Percentiles rank a stretch among this genome's conserved stretches.
phyloP scores from a whole-genome alignment of 139 green algal genomes.

The Tetradesmus lagerheimii region DNA sequence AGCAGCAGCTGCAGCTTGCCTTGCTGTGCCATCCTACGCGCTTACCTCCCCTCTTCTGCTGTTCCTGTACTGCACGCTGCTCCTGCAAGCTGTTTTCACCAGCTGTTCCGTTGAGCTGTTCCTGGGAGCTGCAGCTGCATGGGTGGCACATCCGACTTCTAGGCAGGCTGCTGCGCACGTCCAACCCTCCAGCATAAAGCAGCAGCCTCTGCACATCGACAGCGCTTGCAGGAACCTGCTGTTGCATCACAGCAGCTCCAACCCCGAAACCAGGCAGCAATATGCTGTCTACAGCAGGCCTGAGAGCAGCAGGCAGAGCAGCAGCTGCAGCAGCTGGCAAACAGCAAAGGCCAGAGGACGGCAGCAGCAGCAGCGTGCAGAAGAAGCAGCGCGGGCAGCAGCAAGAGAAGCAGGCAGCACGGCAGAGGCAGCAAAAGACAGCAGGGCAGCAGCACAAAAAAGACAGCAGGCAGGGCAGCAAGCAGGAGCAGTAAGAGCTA shows the following conservation, averaged over 20 bases:
- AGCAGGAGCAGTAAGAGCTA: neutral
- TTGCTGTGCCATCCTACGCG: neutral
- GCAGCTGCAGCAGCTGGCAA: neutral
- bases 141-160: too few species aligned
- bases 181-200: neutral
- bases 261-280: neutral
- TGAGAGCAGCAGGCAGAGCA: neutral
- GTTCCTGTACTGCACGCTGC: neutral
- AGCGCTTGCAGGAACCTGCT: neutral
- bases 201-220: neutral
- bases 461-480: neutral
- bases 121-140: neutral
- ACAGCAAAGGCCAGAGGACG: neutral
- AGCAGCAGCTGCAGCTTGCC: neutral
- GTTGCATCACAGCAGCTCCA: too few species aligned
- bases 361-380: neutral
- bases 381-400: neutral
- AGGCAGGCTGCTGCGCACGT: neutral
- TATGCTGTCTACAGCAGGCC: neutral
- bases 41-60: neutral
- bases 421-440: neutral
- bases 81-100: neutral
- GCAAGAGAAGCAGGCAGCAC: neutral
- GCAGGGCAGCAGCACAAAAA: conserved; percentile 5
- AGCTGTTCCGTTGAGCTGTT: neutral